These are phyloP conservation scores for Ceraceosorus guamensis DNA, from an alignment of 1,284 basidiomycete species.

Conservation along the genomic window DNA sequence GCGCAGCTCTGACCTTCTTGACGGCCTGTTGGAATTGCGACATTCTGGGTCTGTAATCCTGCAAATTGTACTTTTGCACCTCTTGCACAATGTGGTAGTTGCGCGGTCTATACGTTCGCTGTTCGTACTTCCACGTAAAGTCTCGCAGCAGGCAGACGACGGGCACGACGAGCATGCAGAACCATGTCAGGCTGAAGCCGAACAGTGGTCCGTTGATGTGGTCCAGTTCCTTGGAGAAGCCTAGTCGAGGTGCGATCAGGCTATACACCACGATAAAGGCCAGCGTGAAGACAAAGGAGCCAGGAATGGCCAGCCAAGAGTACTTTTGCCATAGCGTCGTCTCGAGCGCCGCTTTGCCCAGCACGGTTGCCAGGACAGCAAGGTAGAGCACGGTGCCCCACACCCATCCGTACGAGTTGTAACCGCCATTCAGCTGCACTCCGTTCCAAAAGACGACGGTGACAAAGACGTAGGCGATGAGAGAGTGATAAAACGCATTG, in stretches of 20 bases:
- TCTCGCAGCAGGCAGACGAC: constrained; percentile 81
- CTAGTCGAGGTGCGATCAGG: constrained; percentile 68
- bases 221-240: constrained; percentile 72
- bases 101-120: constrained; percentile 75
- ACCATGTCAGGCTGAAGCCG: constrained; percentile 79
- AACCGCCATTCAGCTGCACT: constrained; percentile 60
- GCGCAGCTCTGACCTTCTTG: constrained; percentile 44
- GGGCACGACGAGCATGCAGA: constrained; percentile 80
- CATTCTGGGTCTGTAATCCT: constrained; percentile 91
- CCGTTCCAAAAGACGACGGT: constrained; percentile 86
- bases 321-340: constrained; percentile 99
- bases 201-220: constrained; percentile 82
- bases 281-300: constrained; percentile 93
- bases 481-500: constrained; percentile 71
- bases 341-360: constrained; percentile 93
- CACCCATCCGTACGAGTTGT: constrained; percentile 88
- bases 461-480: constrained; percentile 82
- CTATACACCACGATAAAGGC: constrained; percentile 85
- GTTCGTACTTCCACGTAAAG: constrained; percentile 43
- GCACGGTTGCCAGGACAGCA: constrained; percentile 81
- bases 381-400: constrained; percentile 91
- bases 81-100: constrained; percentile 98
- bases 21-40: constrained; percentile 64
- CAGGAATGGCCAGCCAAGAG: constrained; percentile 75
- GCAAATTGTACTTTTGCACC: constrained; percentile 82